Evolutionary conservation across 352 stramenopile species (phyloP), one percentile per base, ranked within the genome.

Genomic region (Globisporangium barbulae): DNA sequence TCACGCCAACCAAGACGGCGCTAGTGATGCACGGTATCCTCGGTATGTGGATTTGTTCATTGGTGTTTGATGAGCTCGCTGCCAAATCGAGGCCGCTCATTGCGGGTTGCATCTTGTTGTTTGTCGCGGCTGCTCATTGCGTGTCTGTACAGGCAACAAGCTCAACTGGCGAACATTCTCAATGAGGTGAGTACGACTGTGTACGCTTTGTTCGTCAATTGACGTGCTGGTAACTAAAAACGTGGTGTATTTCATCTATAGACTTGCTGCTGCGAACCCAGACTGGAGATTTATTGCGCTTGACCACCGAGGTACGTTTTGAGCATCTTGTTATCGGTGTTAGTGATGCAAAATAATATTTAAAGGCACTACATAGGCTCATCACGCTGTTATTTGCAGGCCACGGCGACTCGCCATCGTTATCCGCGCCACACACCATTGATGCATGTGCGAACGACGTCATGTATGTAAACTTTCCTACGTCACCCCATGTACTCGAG

Each of bases 121-220:
- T 21, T 22, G 33, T 10, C 53, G n/a, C 30, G 7, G 21, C 7
- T 30, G 22, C 21, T 22, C 2, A 31, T 21, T 50, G 39, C n/a
- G 4, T 22, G 54, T 25, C 19, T 53, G 37, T 48, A 28, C 58
- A 93, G 84, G 84, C 57, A 93, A 93, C 68, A 93, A 93, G 59
- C 73, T 91, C 55, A 93, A 93, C 50, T 93, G 84, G 84, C 75
- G 82, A 53, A 93, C 84, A 47, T 93, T 93, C 67, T 88, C 80
- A 31, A 81, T 85, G 39, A 88, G 81, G 81, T 86, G 70, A 12
- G 74, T 62, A 17, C 25, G 17, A 25, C 9, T 33, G 5, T 28
- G n/a, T 53, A 19, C 30, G 22, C 5, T 22, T 5, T 25, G 42
- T 13, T 17, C 8, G 25, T 53, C 21, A 35, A 56, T 47, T 19